Percentiles rank a stretch among this genome's conserved stretches.
Evolutionary conservation across 805 yeast genomes (phyloP).

Genomic region (Saturnispora kantuleensis): DNA sequence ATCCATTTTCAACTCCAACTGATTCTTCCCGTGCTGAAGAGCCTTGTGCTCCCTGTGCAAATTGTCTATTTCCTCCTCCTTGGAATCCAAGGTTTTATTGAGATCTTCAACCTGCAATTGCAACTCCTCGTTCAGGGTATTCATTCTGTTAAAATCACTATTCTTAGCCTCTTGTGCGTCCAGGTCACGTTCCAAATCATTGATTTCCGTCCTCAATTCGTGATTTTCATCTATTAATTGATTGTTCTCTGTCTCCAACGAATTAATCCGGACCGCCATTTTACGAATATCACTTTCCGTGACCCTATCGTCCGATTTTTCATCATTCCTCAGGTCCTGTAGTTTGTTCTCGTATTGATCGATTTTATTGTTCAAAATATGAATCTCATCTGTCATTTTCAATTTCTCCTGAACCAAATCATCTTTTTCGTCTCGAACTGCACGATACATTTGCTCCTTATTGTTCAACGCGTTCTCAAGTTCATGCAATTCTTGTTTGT

Average conservation of each 20-base stretch:
- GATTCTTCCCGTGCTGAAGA: background rate
- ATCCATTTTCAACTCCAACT: conserved; percentile 3
- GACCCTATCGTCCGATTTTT: background rate
- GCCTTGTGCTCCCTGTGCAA: conserved; percentile 5
- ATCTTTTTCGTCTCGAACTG: conserved; percentile 4
- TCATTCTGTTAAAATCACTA: conserved; percentile 18
- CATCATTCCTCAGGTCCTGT: background rate
- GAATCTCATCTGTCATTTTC: conserved; percentile 20
- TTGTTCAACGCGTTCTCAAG: conserved; percentile 3
- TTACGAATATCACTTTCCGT: background rate
- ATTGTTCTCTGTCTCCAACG: conserved; percentile 6
- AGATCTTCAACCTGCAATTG: conserved; percentile 13
- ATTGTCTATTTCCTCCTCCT: conserved; percentile 6
- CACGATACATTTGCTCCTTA: conserved; percentile 4
- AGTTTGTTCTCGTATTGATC: conserved; percentile 10
- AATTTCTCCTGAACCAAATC: conserved; percentile 15
- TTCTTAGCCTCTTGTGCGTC: conserved; percentile 16
- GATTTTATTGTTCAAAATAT: conserved; percentile 7
- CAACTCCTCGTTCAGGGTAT: conserved; percentile 19
- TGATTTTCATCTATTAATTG: conserved; percentile 8
- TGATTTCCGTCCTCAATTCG: conserved; percentile 3
- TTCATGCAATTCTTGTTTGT: background rate
- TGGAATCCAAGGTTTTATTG: conserved; percentile 7
- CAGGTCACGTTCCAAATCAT: conserved; percentile 10
- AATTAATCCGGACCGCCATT: conserved; percentile 1